Evolutionary conservation across 257 asterid species (phyloP).

Genomic region (Misopates orontium): DNA sequence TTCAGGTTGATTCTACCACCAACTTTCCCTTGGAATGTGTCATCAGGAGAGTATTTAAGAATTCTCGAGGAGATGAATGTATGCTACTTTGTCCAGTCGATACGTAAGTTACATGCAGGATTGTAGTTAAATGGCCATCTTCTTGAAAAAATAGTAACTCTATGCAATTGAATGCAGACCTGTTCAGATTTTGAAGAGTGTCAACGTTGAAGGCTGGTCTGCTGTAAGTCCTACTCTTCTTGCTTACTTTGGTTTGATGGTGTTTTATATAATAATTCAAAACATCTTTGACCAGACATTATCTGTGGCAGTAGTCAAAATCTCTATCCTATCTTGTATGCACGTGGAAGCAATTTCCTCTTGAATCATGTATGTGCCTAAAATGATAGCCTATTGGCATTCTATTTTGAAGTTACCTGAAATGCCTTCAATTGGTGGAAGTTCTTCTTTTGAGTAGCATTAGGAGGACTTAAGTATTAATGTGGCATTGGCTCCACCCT

Average conservation of each 20-base stretch:
- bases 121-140: slow-evolving; percentile 10
- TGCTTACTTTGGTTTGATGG: slow-evolving; percentile 2
- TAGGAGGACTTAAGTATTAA: no score
- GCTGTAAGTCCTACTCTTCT: slow-evolving; percentile 65
- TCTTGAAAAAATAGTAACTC: slow-evolving; percentile 22
- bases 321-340: no score
- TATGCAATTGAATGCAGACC: slow-evolving; percentile 61
- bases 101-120: slow-evolving; percentile 59
- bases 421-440: no score
- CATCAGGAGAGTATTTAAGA: slow-evolving; percentile 84
- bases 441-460: no score
- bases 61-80: slow-evolving; percentile 81
- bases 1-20: slow-evolving; percentile 86
- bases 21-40: slow-evolving; percentile 85
- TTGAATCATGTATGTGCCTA: no score
- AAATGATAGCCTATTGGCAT: no score
- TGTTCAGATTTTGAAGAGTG: slow-evolving; percentile 89
- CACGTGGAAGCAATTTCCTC: no score
- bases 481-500: no score
- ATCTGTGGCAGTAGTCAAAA: neutral
- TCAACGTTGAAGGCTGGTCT: slow-evolving; percentile 96
- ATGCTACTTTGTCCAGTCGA: slow-evolving; percentile 97
- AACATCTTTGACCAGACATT: no score
- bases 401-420: no score
- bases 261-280: slow-evolving; percentile 8